Evolutionary conservation across 2,329 filamentous ascomycete species (phyloP), one percentile per base, ranked within the genome.

Genomic region (Graphilbum ipis-grandicollis): DNA sequence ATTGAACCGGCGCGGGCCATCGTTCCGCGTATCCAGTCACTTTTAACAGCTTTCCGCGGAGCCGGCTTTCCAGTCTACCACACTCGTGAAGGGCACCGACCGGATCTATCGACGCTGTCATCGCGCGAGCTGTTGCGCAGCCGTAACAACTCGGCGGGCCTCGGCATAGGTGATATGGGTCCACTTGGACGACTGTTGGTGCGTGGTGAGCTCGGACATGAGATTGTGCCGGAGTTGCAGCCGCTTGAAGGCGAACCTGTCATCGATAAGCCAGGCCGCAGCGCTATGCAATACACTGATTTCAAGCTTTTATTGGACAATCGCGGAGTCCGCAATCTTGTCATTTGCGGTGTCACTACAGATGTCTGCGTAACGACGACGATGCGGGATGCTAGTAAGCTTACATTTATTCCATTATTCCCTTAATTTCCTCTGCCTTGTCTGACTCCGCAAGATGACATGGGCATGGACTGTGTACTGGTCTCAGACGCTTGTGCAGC

Each of bases 51-150:
- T 13, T 40, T 40, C 19, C 38, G 41, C 9, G 22, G 21, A 2
- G 22, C 19, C 8, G 38, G 38, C 9, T 39, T 42, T 29, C 33
- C 38, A 1, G 17, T 42, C 3, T 40, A 40, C 31, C 38, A 42
- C 28, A 42, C 41, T 3, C 41, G 41, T 6, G 41, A 42, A 17
- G 41, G 41, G 23, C 41, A 42, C n/a, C 33, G 41, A 3, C 38
- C 41, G 3, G 41, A 42, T 21, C 23, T 42, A 9, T 40, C 41
- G 12, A 38, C 38, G 2, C 36, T 42, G 4, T 38, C 38, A 4
- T 4, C 33, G 1, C 36, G 38, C 10, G 38, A 42, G 28, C 31
- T 30, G 4, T 34, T 39, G 4, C 36, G 38, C 18, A 40, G 38
- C 23, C 35, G 38, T 15, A 40, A 42, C 38, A 42, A 40, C 30